Evolutionary conservation across 257 asterid species (phyloP), one percentile per base, ranked within the genome.

Genomic region (Nicotiana knightiana): DNA sequence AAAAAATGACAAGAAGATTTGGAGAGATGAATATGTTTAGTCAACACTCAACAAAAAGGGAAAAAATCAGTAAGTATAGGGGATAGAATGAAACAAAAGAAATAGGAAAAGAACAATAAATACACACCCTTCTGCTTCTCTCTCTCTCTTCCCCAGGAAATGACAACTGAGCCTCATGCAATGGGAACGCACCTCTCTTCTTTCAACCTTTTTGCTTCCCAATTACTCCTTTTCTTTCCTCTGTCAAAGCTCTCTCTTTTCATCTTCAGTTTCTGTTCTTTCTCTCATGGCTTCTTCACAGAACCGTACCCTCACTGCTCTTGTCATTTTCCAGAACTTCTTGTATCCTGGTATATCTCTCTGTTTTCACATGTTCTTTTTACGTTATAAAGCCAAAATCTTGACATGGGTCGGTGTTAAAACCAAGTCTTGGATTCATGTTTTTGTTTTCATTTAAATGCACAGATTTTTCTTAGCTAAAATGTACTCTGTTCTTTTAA

Each of bases 91-190:
- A 64, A 10, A 8, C 28, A 16, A 46, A 51, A 53, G 4, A 11
- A 13, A 62, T 6, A 43, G 32, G 13, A 79, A 24, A 48, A 9
- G 48, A 65, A 76, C 21, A 73, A 76, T 81, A 55, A 75, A 55
- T 65, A 76, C 16, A 43, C 51, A 9, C 51, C 51, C 51, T 43
- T 43, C 51, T 43, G 51, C 51, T 43, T 43, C 51, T 43, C 12
- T 43, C 51, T 58, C 82, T 39, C 78, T 39, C 66, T 26, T 79
- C 67, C 48, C 84, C 13, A 57, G 67, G 77, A 75, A 86, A 68
- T 81, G 85, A 86, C 84, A 83, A 81, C 85, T 61, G 78, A 81
- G 82, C 30, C 88, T 81, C 88, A 63, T 80, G 83, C 87, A 84
- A 77, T 57, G 76, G 59, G 13, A 43, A 15, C 8, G 8, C 35